Base-by-base conservation (phyloP, 2,329 filamentous ascomycete species). In the Fusarium fujikuroi region DNA sequence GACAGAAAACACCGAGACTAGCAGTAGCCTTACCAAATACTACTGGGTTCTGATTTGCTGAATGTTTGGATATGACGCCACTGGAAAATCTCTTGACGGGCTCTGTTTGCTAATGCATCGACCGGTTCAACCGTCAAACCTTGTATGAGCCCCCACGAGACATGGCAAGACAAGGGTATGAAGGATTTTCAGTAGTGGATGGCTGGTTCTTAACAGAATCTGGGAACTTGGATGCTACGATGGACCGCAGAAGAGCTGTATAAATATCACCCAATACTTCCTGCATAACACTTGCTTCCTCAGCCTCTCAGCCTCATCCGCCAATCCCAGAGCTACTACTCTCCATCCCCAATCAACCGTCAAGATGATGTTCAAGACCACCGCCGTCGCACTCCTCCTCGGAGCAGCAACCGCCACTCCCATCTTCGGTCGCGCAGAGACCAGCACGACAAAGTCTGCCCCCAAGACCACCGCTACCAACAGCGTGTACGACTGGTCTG, bases 401-500 rank as follows among this genome's bases (percentile, higher is more conserved):
- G 73, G 76, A 63, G 74, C 74, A 16, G 68, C 73, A 40, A 58
- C 76, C 19, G 79, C 79, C 60, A 77, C 80, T 14, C 80, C 80
- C 59, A 70, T 81, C 49, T 69, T 71, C 21, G 69, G 57, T 42
- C 75, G 79, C 18, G 70, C 73, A 49, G 72, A 79, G n/a, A 70
- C 75, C n/a, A 69, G 75, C 37, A 3, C 60, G n/a, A 73, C 79
- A 50, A 49, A 42, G 42, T 63, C 72, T 21, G 68, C 72, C 9
- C 30, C 76, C 3, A 46, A 75, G 19, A 57, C 76, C 3, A 65
- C 76, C 7, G 44, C 77, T 7, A 75, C 75, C n/a, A 39, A 72
- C 36, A 59, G 39, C 19, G 59, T 58, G 34, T 83, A 82, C 68
- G 72, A 78, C 69, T 83, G 81, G 81, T 69, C 79, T 34, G 74